Evolutionary conservation across 768 basidiomycete species (phyloP).

Genomic region (Collybia mongolica): DNA sequence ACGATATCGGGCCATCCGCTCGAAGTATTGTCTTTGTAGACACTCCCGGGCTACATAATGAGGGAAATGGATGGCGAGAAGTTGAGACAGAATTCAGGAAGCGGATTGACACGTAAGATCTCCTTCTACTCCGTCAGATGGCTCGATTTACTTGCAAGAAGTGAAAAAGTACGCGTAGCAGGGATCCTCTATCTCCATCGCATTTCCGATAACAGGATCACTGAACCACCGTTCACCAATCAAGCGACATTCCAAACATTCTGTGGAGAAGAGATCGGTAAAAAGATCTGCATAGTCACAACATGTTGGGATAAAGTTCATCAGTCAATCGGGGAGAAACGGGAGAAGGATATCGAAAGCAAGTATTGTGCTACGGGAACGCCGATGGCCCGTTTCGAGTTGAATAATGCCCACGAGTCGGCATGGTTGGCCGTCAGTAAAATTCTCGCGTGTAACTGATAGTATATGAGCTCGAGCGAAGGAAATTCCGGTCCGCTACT

Average conservation of each 20-base stretch:
- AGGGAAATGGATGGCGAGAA: constrained; percentile 1
- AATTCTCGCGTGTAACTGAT: too few species aligned
- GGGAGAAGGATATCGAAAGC: neutral
- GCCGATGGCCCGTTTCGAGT: neutral
- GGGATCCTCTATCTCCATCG: constrained; percentile 1
- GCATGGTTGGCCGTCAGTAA: neutral
- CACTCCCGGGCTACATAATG: constrained; percentile 2
- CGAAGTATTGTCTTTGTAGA: constrained; percentile 1
- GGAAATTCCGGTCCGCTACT: too few species aligned
- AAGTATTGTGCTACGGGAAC: constrained; percentile 3
- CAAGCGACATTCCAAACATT: neutral
- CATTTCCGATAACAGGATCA: neutral
- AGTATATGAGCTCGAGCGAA: too few species aligned
- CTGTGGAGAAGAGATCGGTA: neutral
- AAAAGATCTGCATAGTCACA: constrained; percentile 1
- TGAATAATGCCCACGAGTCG: neutral
- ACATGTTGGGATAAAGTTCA: constrained; percentile 1
- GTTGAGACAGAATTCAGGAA: constrained; percentile 1
- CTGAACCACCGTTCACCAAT: neutral
- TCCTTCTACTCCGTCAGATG: too few species aligned
- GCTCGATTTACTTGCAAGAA: neutral
- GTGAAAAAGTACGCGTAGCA: neutral
- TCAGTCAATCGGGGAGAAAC: neutral
- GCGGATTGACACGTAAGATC: constrained; percentile 2
- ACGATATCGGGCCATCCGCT: neutral